A percentile compares a stretch with the other conserved stretches of the same genome.
phyloP scores from a whole-genome alignment of 176 grass and related monocot genomes.

The Hordeum marinum region DNA sequence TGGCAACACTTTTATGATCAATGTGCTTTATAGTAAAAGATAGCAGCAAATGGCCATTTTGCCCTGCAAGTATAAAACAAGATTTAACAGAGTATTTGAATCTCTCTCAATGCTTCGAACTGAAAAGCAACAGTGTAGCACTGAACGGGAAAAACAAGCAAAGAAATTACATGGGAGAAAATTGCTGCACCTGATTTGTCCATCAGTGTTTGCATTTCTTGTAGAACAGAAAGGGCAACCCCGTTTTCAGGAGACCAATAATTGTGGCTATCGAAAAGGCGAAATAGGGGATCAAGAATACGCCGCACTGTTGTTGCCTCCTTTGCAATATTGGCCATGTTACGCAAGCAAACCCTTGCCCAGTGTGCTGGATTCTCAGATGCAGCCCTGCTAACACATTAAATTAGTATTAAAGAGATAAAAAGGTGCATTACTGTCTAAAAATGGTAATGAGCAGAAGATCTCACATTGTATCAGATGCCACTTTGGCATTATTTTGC shows the following conservation, averaged over 20 bases:
- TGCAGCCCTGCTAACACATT: slow-evolving; percentile 47
- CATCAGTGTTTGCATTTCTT: slow-evolving; percentile 81
- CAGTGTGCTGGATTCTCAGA: slow-evolving; percentile 69
- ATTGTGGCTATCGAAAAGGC: slow-evolving; percentile 67
- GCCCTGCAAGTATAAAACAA: slow-evolving; percentile 46
- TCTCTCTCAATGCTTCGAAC: slow-evolving; percentile 1
- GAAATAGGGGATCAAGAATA: slow-evolving; percentile 87
- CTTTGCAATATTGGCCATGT: slow-evolving; percentile 90
- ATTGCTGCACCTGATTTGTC: slow-evolving; percentile 69
- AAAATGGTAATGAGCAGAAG: slow-evolving; percentile 17
- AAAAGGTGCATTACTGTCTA: background rate
- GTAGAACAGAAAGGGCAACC: slow-evolving; percentile 80
- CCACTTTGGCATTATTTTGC: slow-evolving; percentile 46
- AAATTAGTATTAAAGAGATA: slow-evolving; percentile 18
- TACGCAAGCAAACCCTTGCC: slow-evolving; percentile 80
- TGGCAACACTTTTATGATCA: slow-evolving; percentile 82
- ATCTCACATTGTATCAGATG: slow-evolving; percentile 59
- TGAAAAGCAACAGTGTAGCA: background rate
- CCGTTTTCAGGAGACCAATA: slow-evolving; percentile 83
- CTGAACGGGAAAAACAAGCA: background rate
- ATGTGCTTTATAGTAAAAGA: slow-evolving; percentile 88
- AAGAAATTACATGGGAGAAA: slow-evolving; percentile 38
- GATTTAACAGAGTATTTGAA: slow-evolving; percentile 5
- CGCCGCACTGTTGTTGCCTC: slow-evolving; percentile 79
- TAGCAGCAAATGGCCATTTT: slow-evolving; percentile 82